These are phyloP conservation scores for Cladobotryum protrusum DNA, from an alignment of 2,329 filamentous ascomycete genomes.

Conservation along the genomic window DNA sequence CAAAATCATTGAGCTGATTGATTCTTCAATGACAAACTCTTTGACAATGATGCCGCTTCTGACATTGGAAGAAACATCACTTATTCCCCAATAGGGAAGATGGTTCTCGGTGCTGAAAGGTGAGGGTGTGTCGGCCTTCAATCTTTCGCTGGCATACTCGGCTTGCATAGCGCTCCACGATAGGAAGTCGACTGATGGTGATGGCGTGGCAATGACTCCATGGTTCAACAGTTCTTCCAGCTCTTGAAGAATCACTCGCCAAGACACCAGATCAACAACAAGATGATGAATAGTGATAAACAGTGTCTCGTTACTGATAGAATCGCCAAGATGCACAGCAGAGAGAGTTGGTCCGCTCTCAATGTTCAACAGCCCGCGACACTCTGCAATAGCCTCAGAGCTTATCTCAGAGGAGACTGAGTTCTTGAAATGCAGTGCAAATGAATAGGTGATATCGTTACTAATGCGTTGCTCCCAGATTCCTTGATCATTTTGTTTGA, in stretches of 20 bases:
- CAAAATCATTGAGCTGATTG: constrained; percentile 2
- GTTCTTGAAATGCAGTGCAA: background rate
- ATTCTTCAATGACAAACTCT: constrained; percentile 3
- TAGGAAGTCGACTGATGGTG: background rate
- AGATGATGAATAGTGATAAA: constrained; percentile 12
- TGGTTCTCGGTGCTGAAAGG: background rate
- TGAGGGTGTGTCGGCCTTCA: background rate
- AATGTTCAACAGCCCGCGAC: background rate
- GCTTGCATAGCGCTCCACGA: background rate
- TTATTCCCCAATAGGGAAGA: constrained; percentile 1
- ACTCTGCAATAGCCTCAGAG: background rate
- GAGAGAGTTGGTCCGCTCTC: constrained; percentile 1
- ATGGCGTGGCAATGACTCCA: background rate
- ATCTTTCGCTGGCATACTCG: background rate
- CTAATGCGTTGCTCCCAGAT: constrained; percentile 1
- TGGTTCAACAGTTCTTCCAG: constrained; percentile 3
- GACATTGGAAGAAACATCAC: background rate
- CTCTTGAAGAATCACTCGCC: constrained; percentile 13
- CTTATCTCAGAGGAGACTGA: no score
- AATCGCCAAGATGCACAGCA: background rate
- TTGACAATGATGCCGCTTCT: background rate
- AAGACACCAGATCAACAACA: constrained; percentile 15
- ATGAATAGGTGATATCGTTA: background rate
- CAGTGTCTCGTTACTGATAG: background rate
- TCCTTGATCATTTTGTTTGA: background rate